Evolutionary conservation across 495 filamentous ascomycete genomes (phyloP), one percentile per base, ranked within the genome.

Genomic region (Penicillium ucsense): DNA sequence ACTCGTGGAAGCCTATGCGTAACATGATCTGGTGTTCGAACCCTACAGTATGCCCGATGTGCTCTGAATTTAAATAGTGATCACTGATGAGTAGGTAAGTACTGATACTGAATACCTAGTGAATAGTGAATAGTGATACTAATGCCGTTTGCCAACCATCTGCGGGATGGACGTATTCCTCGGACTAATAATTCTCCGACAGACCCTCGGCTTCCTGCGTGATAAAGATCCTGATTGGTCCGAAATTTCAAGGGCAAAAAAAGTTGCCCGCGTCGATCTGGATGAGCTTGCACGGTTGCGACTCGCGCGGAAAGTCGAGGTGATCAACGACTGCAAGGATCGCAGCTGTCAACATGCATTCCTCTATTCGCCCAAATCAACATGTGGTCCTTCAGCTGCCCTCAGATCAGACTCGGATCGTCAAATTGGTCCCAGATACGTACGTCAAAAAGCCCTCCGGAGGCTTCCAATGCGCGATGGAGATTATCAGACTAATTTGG

Each of bases 401-500:
- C 3, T 88, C 86, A 32, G 83, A 80, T 10, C 66, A 74, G 36
- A 63, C 78, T 30, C 80, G 79, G 54, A 71, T 88, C 35, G 54
- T 82, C 10, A 75, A 86, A 55, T 65, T 88, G n/a, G 66, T 74
- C 37, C 85, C 85, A 32, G 80, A 89, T 72, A 86, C 83, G 86
- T 89, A 80, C 64, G 85, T 82, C 9, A 10, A 12, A 10, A 11
- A 30, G 28, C 20, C 31, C 31, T 4, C 39, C n/a, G 3, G 8
- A 30, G 10, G 8, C 31, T 9, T 1, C 29, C 3, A 4, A 39
- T 41, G 38, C 8, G 8, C 2, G 8, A 41, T 7, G 12, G 39
- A 35, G 38, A 45, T 20, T 20, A 20, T 20, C 20, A 36, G 39
- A 45, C 54, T 70, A 43, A 62, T 50, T 45, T 38, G 20, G n/a